These are phyloP conservation scores for Ophiostoma tasmaniense DNA, from an alignment of 2,329 filamentous ascomycete species.

Conservation along the genomic window DNA sequence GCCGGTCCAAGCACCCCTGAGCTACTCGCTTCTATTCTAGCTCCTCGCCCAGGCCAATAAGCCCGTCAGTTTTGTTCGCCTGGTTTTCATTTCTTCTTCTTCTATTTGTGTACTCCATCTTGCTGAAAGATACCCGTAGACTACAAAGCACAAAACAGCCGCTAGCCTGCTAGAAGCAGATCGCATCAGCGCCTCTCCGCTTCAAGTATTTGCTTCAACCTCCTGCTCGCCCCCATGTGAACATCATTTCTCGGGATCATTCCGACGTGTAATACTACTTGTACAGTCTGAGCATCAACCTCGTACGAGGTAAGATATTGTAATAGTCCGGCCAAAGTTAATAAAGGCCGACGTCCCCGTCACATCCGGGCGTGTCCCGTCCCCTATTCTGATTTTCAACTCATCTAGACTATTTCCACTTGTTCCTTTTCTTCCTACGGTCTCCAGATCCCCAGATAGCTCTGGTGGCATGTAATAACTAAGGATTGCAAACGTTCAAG, in stretches of 20 bases:
- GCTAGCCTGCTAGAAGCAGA: not conserved
- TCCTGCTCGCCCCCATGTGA: not conserved
- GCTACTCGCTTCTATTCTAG: not conserved
- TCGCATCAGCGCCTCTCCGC: not conserved
- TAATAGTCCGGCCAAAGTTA: not conserved
- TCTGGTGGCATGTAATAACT: slow-evolving; percentile 1
- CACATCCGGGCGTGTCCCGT: not conserved
- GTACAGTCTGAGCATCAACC: not conserved
- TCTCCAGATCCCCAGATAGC: not conserved
- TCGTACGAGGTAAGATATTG: too few relatives aligned
- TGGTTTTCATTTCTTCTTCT: not conserved
- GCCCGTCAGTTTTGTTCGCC: not conserved
- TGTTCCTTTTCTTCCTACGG: not conserved
- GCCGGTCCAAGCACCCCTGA: not conserved
- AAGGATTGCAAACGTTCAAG: not conserved
- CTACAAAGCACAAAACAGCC: not conserved
- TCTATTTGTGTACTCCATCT: not conserved
- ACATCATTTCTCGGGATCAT: not conserved
- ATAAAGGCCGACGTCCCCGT: not conserved
- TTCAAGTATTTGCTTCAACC: not conserved
- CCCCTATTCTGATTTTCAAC: not conserved
- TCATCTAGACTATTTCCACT: not conserved
- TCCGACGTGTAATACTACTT: not conserved
- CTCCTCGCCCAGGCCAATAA: not conserved
- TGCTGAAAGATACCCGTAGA: not conserved